Evolutionary conservation across 441 rosid genomes (phyloP).

Genomic region (Adansonia gregorii): DNA sequence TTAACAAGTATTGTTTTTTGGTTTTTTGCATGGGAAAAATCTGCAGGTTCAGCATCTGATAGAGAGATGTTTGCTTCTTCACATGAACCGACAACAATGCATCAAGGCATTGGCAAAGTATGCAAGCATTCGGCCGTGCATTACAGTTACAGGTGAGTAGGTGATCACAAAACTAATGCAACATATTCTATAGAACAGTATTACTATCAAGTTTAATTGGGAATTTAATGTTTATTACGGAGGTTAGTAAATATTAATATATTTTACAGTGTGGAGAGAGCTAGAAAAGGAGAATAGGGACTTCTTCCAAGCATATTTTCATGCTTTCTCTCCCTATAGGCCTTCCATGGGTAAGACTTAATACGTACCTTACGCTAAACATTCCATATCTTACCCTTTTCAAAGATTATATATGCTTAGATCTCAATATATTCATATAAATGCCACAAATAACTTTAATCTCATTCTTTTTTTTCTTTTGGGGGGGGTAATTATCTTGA

Average conservation of each 20-base stretch:
- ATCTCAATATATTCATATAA: not conserved
- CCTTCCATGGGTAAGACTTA: slow-evolving; percentile 17
- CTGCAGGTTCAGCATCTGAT: slow-evolving; percentile 58
- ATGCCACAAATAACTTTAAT: not conserved
- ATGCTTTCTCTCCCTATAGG: slow-evolving; percentile 29
- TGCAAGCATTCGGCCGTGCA: slow-evolving; percentile 44
- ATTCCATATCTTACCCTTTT: not conserved
- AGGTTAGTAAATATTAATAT: not conserved
- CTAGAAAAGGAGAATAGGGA: slow-evolving; percentile 49
- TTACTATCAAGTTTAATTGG: not conserved
- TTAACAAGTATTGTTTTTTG: not conserved
- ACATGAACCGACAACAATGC: slow-evolving; percentile 55
- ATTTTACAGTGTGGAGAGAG: slow-evolving; percentile 53
- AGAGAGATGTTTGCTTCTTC: slow-evolving; percentile 56
- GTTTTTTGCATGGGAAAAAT: slow-evolving; percentile 19
- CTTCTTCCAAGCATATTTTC: slow-evolving; percentile 50
- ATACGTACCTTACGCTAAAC: not conserved
- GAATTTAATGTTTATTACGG: not conserved
- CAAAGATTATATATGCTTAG: not conserved
- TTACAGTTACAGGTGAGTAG: slow-evolving; percentile 47
- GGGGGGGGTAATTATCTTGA: too few relatives aligned
- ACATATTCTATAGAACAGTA: not conserved
- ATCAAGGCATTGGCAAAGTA: slow-evolving; percentile 44
- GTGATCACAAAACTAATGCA: not conserved
- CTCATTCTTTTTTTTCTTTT: too few relatives aligned